Base-by-base conservation (phyloP, 495 filamentous ascomycete genomes). In the Extremus antarcticus region DNA sequence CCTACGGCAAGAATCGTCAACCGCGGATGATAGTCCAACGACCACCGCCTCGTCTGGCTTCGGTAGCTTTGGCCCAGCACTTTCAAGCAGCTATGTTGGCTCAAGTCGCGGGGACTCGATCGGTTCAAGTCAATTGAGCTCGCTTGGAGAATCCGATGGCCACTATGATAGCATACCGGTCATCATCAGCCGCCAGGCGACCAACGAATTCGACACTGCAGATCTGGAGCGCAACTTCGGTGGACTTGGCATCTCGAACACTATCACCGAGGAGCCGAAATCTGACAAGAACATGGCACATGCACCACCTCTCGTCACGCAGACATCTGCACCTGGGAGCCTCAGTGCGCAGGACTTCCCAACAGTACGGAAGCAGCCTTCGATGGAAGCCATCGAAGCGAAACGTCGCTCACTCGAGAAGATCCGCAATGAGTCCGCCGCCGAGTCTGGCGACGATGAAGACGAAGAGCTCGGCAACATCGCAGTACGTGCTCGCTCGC, bases 391-490 rank as follows among this genome's bases (percentile, higher is more conserved):
- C 50, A 78, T 92, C 29, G 80, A 78, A 55, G 85, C 83, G 3
- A 90, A 86, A 67, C 79, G 84, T 13, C 82, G 88, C 51, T 85
- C 83, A 11, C 70, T 89, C 19, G 88, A 92, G 65, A 86, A 80
- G 57, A 78, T 84, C 51, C 78, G 83, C 10, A 74, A 83, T 55
- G 88, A 94, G 56, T 82, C 85, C 59, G 87, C 80, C 13, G 88
- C 92, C 62, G 94, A 87, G 25, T 88, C 88, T 0, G 90, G 94
- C 62, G 90, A 95, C 62, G 90, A 95, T 62, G 90, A 95, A 68
- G 90, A 95, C 50, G 90, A 95, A 50, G 90, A 94, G 62, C 78
- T 94, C 11, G 87, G 86, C 9, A 71, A 76, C 7, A 29, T 7
- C 0, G 7, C 29, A 23, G 8, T 24, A n/a, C 77, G 82, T 21